phyloP scores from a whole-genome alignment of 1,139 yeast genomes.

The Diutina siamensis region DNA sequence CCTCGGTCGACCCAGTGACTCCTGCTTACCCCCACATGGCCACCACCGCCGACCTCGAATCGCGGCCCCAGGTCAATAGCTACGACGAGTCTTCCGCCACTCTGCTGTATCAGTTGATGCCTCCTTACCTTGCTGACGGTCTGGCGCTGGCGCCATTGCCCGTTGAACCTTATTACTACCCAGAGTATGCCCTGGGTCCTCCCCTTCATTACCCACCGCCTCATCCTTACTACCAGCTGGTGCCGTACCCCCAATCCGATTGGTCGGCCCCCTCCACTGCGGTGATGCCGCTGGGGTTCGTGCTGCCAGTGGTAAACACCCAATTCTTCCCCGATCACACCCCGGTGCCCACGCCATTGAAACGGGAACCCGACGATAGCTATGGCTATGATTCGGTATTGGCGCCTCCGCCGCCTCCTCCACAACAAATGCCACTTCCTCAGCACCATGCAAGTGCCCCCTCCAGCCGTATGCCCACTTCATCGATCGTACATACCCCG shows the following conservation, averaged over 20 bases:
- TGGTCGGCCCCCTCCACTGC: background rate
- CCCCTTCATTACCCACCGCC: background rate
- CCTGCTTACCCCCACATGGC: background rate
- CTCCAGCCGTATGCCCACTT: background rate
- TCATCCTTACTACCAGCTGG: background rate
- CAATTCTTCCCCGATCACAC: background rate
- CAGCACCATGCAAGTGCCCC: background rate
- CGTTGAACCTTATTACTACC: background rate
- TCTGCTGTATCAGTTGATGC: conserved; percentile 4
- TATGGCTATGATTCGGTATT: background rate
- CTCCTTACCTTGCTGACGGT: background rate
- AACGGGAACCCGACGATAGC: background rate
- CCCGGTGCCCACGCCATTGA: background rate
- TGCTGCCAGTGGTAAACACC: background rate
- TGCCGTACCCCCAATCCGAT: background rate
- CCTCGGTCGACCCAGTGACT: too few species aligned
- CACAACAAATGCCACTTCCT: background rate
- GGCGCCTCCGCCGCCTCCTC: background rate
- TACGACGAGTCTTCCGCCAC: background rate
- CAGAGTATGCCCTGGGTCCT: background rate
- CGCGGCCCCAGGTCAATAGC: background rate
- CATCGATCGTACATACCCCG: conserved; percentile 1
- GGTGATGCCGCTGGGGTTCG: conserved; percentile 1
- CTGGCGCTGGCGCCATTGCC: conserved; percentile 4
- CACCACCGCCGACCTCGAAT: background rate